phyloP scores from a whole-genome alignment of 2,329 filamentous ascomycete genomes.

The Pleurostoma richardsiae region DNA sequence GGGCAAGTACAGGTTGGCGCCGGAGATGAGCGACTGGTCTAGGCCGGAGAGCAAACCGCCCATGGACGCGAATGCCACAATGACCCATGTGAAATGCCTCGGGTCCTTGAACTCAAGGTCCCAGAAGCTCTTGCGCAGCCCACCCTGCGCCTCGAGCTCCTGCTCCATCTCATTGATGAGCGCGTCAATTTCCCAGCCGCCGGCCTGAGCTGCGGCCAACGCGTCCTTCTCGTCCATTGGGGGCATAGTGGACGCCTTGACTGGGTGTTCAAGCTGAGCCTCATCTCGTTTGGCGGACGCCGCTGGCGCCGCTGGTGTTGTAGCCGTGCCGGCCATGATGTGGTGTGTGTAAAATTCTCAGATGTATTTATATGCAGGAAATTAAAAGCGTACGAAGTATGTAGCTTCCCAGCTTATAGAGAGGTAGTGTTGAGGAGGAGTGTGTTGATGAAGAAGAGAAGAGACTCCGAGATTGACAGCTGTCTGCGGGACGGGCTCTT shows the following conservation, averaged over 20 bases:
- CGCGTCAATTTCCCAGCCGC: slow-evolving; percentile 27
- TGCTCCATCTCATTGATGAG: slow-evolving; percentile 35
- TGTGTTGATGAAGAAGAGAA: too few species aligned
- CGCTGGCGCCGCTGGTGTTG: background rate
- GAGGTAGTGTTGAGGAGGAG: too few species aligned
- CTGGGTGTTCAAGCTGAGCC: slow-evolving; percentile 17
- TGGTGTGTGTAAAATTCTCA: background rate
- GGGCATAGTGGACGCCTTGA: slow-evolving; percentile 10
- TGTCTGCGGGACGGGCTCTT: too few species aligned
- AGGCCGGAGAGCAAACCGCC: slow-evolving; percentile 67
- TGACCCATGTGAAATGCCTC: slow-evolving; percentile 60
- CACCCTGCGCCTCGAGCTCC: slow-evolving; percentile 25
- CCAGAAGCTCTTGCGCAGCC: slow-evolving; percentile 34
- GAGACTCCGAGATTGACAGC: too few species aligned
- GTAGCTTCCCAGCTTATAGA: too few species aligned
- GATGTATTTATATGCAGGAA: too few species aligned
- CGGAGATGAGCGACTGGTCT: slow-evolving; percentile 68
- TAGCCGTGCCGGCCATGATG: background rate
- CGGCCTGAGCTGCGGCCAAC: slow-evolving; percentile 27
- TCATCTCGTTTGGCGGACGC: slow-evolving; percentile 7
- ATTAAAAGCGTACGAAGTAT: too few species aligned
- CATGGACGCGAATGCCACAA: slow-evolving; percentile 70
- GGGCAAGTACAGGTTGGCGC: slow-evolving; percentile 64
- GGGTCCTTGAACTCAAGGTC: slow-evolving; percentile 57
- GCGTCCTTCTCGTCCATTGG: slow-evolving; percentile 23